Evolutionary conservation across 371 early-diverging fungal genomes (phyloP).

Genomic region (Actinomortierella ambigua): DNA sequence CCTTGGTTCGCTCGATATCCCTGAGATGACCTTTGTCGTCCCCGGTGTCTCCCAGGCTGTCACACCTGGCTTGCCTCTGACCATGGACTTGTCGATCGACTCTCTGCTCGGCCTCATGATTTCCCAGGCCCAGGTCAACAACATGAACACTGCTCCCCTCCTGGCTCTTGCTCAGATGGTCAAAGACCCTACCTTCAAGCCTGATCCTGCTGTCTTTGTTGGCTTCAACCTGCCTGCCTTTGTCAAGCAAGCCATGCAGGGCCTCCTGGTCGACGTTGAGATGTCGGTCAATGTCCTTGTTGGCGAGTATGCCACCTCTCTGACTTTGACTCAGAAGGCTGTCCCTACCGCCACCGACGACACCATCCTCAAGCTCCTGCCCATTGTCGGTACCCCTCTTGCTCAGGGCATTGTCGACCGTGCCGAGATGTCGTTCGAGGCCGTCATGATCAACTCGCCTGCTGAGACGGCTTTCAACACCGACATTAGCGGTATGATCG

Average conservation of each 20-base stretch:
- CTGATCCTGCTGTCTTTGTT: conserved; percentile 26
- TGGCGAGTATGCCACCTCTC: conserved; percentile 50
- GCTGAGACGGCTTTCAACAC: conserved; percentile 50
- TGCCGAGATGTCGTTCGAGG: conserved; percentile 49
- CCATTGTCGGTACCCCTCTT: conserved; percentile 56
- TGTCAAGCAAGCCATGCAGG: conserved; percentile 51
- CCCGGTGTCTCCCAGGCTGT: conserved; percentile 1
- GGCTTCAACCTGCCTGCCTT: conserved; percentile 50
- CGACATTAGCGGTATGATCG: conserved; percentile 51
- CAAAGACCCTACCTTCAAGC: conserved; percentile 25
- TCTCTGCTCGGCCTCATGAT: conserved; percentile 38
- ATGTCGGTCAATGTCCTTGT: conserved; percentile 46
- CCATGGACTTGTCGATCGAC: conserved; percentile 13
- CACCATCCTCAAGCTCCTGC: conserved; percentile 48
- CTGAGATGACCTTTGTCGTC: conserved; percentile 16
- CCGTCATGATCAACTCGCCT: conserved; percentile 46
- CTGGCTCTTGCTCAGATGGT: conserved; percentile 48
- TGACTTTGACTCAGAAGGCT: conserved; percentile 47
- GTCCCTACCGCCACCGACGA: conserved; percentile 49
- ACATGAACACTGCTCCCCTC: conserved; percentile 47
- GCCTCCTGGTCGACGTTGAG: conserved; percentile 52
- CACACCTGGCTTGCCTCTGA: conserved; percentile 5
- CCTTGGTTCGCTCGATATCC: conserved; percentile 51
- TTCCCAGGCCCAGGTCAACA: conserved; percentile 44
- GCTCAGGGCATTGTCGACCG: conserved; percentile 55